Percentiles rank a stretch among this genome's conserved stretches.
These are phyloP conservation scores for Aspergillus tanneri DNA, from an alignment of 2,329 filamentous ascomycete species.

Conservation along the genomic window DNA sequence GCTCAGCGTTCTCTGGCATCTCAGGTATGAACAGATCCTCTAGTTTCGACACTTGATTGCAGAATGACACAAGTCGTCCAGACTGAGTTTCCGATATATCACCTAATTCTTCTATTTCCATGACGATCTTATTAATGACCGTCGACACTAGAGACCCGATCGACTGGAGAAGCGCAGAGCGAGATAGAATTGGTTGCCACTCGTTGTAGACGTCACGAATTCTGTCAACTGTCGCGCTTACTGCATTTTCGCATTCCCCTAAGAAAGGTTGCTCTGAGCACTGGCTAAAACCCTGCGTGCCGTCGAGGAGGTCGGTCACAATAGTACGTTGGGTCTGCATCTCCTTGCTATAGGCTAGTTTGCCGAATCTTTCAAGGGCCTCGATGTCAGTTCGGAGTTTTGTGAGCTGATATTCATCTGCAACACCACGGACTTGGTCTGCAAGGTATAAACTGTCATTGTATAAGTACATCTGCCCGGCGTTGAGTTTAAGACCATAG, in stretches of 20 bases:
- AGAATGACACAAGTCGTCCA: slow-evolving; percentile 57
- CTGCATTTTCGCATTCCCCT: slow-evolving; percentile 59
- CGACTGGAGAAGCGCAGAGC: slow-evolving; percentile 61
- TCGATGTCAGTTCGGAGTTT: slow-evolving; percentile 56
- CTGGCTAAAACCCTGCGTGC: slow-evolving; percentile 60
- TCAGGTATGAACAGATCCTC: slow-evolving; percentile 58
- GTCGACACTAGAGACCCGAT: slow-evolving; percentile 59
- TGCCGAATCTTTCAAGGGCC: slow-evolving; percentile 59
- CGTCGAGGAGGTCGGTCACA: slow-evolving; percentile 61
- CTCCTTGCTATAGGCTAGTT: slow-evolving; percentile 61
- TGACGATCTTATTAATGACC: slow-evolving; percentile 59
- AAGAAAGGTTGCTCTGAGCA: slow-evolving; percentile 61
- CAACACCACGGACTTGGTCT: slow-evolving; percentile 52
- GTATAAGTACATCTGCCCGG: slow-evolving; percentile 64
- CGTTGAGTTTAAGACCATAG: slow-evolving; percentile 45
- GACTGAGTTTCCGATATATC: slow-evolving; percentile 65
- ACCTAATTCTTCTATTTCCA: slow-evolving; percentile 61
- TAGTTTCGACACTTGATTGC: slow-evolving; percentile 55
- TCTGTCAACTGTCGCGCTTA: slow-evolving; percentile 58
- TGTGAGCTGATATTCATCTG: slow-evolving; percentile 48
- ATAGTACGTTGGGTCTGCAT: slow-evolving; percentile 66
- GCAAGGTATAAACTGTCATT: slow-evolving; percentile 62
- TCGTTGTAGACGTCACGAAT: slow-evolving; percentile 56
- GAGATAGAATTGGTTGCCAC: slow-evolving; percentile 60
- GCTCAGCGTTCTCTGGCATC: slow-evolving; percentile 30